Percentiles rank a stretch among this genome's conserved stretches.
Evolutionary conservation across 2,329 filamentous ascomycete species (phyloP).

Genomic region (Trichoderma sp.): DNA sequence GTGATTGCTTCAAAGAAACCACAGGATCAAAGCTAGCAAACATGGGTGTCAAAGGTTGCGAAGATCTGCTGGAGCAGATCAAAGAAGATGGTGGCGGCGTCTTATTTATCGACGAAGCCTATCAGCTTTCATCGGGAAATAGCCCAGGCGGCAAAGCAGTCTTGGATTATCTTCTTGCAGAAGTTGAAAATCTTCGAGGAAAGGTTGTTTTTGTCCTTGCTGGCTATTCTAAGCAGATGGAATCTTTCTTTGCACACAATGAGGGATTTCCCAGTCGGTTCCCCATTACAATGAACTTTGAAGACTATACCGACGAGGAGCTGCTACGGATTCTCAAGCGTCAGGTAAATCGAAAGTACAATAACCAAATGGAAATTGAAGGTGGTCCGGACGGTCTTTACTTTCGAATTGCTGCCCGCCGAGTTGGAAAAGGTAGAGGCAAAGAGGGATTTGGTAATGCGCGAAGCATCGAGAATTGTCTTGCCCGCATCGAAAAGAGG

Average conservation of each 20-base stretch:
- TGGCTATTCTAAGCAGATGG: conserved; percentile 73
- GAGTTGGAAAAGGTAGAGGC: conserved; percentile 62
- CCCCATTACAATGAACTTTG: conserved; percentile 62
- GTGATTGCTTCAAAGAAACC: conserved; percentile 60
- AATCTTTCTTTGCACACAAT: conserved; percentile 72
- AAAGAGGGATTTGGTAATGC: conserved; percentile 72
- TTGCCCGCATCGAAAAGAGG: conserved; percentile 53
- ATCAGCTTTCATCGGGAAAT: conserved; percentile 64
- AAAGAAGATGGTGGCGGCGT: conserved; percentile 62
- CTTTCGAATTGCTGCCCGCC: conserved; percentile 58
- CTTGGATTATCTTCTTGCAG: conserved; percentile 68
- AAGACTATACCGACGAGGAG: conserved; percentile 66
- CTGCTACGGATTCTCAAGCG: conserved; percentile 59
- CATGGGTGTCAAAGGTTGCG: conserved; percentile 56
- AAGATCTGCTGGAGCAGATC: conserved; percentile 50
- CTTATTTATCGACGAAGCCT: conserved; percentile 77
- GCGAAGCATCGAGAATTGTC: conserved; percentile 61
- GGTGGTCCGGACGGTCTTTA: conserved; percentile 59
- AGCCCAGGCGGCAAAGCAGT: conserved; percentile 59
- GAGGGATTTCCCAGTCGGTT: conserved; percentile 69
- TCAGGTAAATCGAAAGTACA: conserved; percentile 54
- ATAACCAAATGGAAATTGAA: conserved; percentile 56
- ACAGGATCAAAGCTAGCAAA: conserved; percentile 66
- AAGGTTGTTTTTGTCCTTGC: conserved; percentile 71
- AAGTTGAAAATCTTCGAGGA: conserved; percentile 69